Base-by-base conservation (phyloP, 2,329 filamentous ascomycete species). In the Claviceps humidiphila region DNA sequence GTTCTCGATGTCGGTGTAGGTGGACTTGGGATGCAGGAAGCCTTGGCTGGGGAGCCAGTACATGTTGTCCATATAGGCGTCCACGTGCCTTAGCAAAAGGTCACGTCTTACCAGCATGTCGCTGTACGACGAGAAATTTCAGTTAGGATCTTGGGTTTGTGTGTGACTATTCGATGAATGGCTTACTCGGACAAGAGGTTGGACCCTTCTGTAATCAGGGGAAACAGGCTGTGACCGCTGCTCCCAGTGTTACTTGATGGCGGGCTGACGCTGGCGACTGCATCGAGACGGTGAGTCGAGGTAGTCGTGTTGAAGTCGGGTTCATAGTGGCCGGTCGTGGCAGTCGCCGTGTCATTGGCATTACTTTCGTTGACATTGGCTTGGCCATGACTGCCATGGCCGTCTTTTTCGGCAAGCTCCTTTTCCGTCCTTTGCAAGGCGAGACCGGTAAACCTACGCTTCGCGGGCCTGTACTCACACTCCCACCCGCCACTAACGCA, bases 381-480 rank as follows among this genome's bases (percentile, higher is more conserved):
- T 34, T 34, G 30, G 30, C 30, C 30, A 34, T 34, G 30, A 34
- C 26, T 30, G 22, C 22, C 22, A 22, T 30, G 8, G 9, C 39
- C 22, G 17, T 9, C 20, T n/a, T 24, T 44, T 17, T 5, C 16
- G 30, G 40, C 43, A 24, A 14, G 5, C 40, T 34, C 55, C 42
- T 47, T 46, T 22, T 16, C 24, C 42, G 57, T 51, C 6, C 51
- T 53, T 41, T 61, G 56, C 52, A 62, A 57, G 24, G 59, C 63
- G 40, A 67, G 59, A 51, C 64, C 66, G 51, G 63, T 60, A 50
- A 71, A 70, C 47, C 66, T 66, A 41, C 70, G 62, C 57, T 67
- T 71, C 14, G 66, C 62, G 0, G 65, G 61, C 14, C 63, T 65
- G 54, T 72, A 72, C 55, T 71, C 69, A 60, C 70, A 72, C 16